Evolutionary conservation across 2,329 filamentous ascomycete genomes (phyloP).

Genomic region (Xylariaceae sp.): DNA sequence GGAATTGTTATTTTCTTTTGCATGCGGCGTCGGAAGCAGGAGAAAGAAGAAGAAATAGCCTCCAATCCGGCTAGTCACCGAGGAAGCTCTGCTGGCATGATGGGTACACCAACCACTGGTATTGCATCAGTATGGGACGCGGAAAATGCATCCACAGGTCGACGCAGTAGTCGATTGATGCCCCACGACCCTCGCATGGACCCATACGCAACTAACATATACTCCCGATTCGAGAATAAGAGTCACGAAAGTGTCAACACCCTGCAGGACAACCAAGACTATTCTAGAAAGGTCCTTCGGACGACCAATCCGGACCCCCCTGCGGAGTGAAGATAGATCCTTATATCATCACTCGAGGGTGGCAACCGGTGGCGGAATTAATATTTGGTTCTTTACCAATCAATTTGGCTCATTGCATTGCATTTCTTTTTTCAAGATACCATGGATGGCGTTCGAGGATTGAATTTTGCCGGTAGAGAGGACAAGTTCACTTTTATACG

Average conservation of each 20-base stretch:
- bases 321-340: constrained; percentile 23
- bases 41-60: constrained; percentile 39
- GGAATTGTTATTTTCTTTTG: constrained; percentile 39
- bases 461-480: too few species aligned
- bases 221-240: constrained; percentile 49
- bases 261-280: constrained; percentile 61
- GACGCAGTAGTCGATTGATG: constrained; percentile 52
- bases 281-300: constrained; percentile 59
- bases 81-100: constrained; percentile 49
- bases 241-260: constrained; percentile 62
- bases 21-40: constrained; percentile 42
- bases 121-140: constrained; percentile 40
- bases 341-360: constrained; percentile 11
- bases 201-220: constrained; percentile 55
- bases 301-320: constrained; percentile 59
- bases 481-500: too few species aligned
- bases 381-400: constrained; percentile 21
- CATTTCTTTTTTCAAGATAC: constrained; percentile 39
- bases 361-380: constrained; percentile 33
- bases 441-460: constrained; percentile 41
- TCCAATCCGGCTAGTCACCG: constrained; percentile 45
- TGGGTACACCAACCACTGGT: constrained; percentile 41
- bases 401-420: constrained; percentile 35
- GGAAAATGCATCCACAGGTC: constrained; percentile 38
- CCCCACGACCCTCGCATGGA: constrained; percentile 62